Evolutionary conservation across 108 stramenopile species (phyloP).

Genomic region (Skeletonema grethae): DNA sequence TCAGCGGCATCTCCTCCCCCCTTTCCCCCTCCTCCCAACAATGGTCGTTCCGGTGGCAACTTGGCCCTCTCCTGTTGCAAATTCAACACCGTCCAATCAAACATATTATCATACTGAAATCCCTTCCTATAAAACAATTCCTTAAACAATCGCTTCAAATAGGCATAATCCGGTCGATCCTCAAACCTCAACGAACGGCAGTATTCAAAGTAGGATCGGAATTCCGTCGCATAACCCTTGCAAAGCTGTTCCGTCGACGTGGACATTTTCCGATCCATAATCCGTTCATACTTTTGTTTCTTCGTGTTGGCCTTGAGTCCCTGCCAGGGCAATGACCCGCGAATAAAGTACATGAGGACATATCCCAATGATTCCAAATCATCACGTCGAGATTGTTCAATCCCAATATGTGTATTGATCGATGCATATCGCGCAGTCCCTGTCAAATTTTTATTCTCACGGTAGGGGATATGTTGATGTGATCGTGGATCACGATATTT

Average conservation of each 20-base stretch:
- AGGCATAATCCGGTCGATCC: conserved; percentile 99
- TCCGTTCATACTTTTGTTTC: conserved; percentile 99
- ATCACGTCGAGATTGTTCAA: conserved; percentile 97
- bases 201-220: conserved; percentile 99
- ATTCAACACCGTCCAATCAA: conserved; percentile 99
- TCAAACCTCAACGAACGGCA: conserved; percentile 98
- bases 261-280: conserved; percentile 99
- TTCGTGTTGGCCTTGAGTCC: conserved; percentile 99
- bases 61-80: conserved; percentile 89
- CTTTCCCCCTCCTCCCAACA: conserved; percentile 37
- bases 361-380: conserved; percentile 99
- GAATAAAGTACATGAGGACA: conserved; percentile 99
- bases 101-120: conserved; percentile 99
- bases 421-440: conserved; percentile 99
- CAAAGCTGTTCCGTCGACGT: conserved; percentile 98
- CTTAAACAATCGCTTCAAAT: conserved; percentile 97
- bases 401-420: conserved; percentile 98
- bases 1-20: background rate
- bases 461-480: conserved; percentile 99
- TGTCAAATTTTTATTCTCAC: conserved; percentile 99
- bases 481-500: conserved; percentile 99
- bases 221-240: conserved; percentile 99
- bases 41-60: conserved; percentile 76
- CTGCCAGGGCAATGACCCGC: conserved; percentile 99
- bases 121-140: conserved; percentile 98